A percentile compares a stretch with the other conserved stretches of the same genome.
These are phyloP conservation scores for Pugionium dolabratum DNA, from an alignment of 345 rosid species.

Conservation along the genomic window DNA sequence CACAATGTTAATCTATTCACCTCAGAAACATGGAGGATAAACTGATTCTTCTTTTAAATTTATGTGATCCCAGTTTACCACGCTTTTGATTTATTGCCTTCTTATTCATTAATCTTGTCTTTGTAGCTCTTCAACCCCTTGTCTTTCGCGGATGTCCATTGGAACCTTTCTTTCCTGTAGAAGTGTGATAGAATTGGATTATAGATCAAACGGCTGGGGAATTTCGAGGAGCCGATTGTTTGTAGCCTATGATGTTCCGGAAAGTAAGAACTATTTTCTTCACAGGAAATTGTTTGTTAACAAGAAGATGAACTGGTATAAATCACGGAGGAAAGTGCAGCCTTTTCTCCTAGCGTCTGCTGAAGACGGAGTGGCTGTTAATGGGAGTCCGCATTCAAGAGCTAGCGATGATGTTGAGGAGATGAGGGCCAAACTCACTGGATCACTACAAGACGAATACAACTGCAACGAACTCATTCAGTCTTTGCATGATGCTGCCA, in stretches of 20 bases:
- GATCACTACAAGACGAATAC: constrained; percentile 67
- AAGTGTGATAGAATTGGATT: constrained; percentile 46
- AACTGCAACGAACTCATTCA: constrained; percentile 77
- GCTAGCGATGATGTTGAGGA: constrained; percentile 60
- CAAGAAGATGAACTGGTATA: constrained; percentile 40
- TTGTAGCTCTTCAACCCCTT: constrained; percentile 59
- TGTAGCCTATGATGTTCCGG: constrained; percentile 40
- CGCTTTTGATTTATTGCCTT: constrained; percentile 3
- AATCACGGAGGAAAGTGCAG: constrained; percentile 45
- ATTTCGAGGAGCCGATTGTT: constrained; percentile 48
- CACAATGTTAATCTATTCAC: neutral
- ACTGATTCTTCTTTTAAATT: neutral
- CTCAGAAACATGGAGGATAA: neutral
- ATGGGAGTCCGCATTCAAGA: constrained; percentile 57
- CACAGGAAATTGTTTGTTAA: constrained; percentile 33
- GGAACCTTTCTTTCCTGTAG: constrained; percentile 43
- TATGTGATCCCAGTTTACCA: neutral
- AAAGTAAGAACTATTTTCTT: constrained; percentile 35
- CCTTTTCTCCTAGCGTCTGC: constrained; percentile 56
- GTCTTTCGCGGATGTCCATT: constrained; percentile 49
- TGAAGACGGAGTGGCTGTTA: constrained; percentile 77
- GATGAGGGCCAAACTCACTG: constrained; percentile 64
- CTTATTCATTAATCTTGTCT: constrained; percentile 32
- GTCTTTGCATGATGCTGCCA: constrained; percentile 80
- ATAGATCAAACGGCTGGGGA: constrained; percentile 50